Conservation (phyloP, 2,329 filamentous ascomycete genomes). For the Cercospora janseana region DNA sequence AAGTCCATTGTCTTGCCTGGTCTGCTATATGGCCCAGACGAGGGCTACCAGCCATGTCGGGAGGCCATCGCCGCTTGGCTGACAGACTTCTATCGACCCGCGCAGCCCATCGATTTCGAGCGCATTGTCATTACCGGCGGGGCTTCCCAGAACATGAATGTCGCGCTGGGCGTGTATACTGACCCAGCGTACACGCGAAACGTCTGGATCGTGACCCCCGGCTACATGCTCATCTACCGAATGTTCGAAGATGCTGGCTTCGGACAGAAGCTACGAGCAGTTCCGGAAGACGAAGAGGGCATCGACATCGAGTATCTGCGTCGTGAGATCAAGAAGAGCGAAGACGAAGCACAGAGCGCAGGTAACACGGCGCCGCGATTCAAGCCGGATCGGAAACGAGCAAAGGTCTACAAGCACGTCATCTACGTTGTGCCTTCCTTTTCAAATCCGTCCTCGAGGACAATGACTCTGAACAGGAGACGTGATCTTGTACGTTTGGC, state of each 20-base stretch:
- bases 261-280: conserved; percentile 60
- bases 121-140: conserved; percentile 81
- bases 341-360: conserved; percentile 39
- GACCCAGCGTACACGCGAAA: conserved; percentile 72
- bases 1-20: conserved; percentile 59
- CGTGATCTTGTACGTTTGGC: conserved; percentile 71
- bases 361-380: conserved; percentile 28
- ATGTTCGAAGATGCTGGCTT: conserved; percentile 83
- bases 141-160: conserved; percentile 78
- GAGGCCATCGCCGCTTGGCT: conserved; percentile 70
- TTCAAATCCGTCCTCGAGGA: conserved; percentile 81
- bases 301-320: conserved; percentile 65
- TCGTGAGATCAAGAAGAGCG: conserved; percentile 50
- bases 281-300: conserved; percentile 76
- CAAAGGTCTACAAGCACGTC: conserved; percentile 78
- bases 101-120: conserved; percentile 47
- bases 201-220: conserved; percentile 78
- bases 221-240: conserved; percentile 80
- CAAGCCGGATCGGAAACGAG: conserved; percentile 59
- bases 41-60: conserved; percentile 69
- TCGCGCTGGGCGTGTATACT: conserved; percentile 73
- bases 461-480: conserved; percentile 69
- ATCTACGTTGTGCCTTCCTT: conserved; percentile 89
- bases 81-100: conserved; percentile 56
- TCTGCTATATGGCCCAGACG: conserved; percentile 77